Evolutionary conservation across 2,329 filamentous ascomycete genomes (phyloP), one percentile per base, ranked within the genome.

Genomic region (Calonectria pteridis): DNA sequence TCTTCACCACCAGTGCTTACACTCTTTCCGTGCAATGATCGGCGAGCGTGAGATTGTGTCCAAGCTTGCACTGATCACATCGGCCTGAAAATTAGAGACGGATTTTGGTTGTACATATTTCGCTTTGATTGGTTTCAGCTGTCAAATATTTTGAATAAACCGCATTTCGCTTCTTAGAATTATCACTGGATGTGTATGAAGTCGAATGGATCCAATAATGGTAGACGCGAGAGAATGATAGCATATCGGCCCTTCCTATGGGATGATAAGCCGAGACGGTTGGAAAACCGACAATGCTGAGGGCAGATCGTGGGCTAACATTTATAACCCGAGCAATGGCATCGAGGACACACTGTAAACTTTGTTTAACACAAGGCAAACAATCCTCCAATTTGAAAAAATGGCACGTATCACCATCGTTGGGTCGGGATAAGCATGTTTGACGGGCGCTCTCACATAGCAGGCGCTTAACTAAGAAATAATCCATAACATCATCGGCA

Each of bases 11-110:
- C 23, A 59, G 28, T 2, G 58, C 58, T 10, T 72, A 72, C 40
- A 72, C 65, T 35, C 55, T 72, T 26, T 68, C 70, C 5, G 70
- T 72, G 18, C 65, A 72, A 37, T 72, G 69, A 59, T 23, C 6
- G 14, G 28, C n/a, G 4, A 13, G n/a, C n/a, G 11, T 31, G 6
- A 5, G 5, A 4, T 9, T 14, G 33, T 18, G 14, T 9, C 11
- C 5, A 5, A 7, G 9, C 6, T 49, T 64, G 11, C 16, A 16
- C 9, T 16, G 9, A 7, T 6, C 20, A 4, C 7, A 29, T 37
- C 6, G 4, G 23, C 7, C 18, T 40, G n/a, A 9, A 62, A 37
- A 10, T 18, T 40, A 16, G 35, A 3, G 16, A 28, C 29, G 23
- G 13, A 62, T 40, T 4, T 55, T 33, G 16, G 18, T 10, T 20